Evolutionary conservation across 2,329 filamentous ascomycete genomes (phyloP).

Genomic region (Xylaria multiplex): DNA sequence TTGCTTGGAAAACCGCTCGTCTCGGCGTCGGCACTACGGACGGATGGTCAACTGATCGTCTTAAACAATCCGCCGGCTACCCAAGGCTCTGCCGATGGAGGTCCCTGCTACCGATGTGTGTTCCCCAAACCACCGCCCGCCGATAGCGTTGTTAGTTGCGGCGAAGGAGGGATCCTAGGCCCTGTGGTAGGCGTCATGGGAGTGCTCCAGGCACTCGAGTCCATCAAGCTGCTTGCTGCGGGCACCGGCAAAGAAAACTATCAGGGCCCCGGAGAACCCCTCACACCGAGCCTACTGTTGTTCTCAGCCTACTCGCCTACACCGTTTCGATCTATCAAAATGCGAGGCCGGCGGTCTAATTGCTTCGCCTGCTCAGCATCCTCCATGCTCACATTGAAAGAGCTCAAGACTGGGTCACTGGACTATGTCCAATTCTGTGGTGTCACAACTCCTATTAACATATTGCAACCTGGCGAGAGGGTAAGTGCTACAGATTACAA

Average conservation of each 20-base stretch:
- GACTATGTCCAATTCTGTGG: constrained; percentile 93
- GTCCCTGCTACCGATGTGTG: constrained; percentile 93
- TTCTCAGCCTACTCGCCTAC: constrained; percentile 58
- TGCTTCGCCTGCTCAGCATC: constrained; percentile 81
- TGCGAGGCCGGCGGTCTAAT: constrained; percentile 73
- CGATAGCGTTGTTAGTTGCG: constrained; percentile 84
- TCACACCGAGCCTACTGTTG: constrained; percentile 55
- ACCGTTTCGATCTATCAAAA: constrained; percentile 77
- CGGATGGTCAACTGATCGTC: constrained; percentile 88
- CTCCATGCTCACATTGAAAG: constrained; percentile 70
- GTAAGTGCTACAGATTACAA: constrained; percentile 73
- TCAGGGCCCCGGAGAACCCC: constrained; percentile 32
- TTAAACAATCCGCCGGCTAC: constrained; percentile 81
- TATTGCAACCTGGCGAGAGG: constrained; percentile 72
- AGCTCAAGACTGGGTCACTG: constrained; percentile 71
- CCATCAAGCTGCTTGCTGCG: constrained; percentile 79
- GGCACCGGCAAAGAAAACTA: constrained; percentile 43
- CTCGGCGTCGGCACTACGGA: constrained; percentile 88
- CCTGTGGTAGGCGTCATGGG: constrained; percentile 95
- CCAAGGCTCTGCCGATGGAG: constrained; percentile 66
- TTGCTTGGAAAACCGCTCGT: constrained; percentile 81
- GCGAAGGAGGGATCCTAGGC: constrained; percentile 91
- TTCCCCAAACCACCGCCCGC: constrained; percentile 89
- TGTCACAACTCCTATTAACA: constrained; percentile 60
- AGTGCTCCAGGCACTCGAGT: constrained; percentile 87